Evolutionary conservation across 1,284 basidiomycete species (phyloP).

Genomic region (Ustilago bromivora): DNA sequence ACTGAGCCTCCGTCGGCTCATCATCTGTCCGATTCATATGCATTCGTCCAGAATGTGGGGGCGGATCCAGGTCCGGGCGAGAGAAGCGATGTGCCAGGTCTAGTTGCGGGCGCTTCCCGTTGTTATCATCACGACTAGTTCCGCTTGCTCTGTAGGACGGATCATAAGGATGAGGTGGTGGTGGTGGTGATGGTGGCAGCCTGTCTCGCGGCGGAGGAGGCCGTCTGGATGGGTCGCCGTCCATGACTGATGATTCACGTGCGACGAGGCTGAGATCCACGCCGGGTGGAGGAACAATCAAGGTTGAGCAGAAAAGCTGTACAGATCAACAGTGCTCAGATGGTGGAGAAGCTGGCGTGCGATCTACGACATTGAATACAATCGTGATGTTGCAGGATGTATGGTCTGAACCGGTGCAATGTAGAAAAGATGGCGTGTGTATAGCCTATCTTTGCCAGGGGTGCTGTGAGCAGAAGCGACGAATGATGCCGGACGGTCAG

Average conservation of each 20-base stretch:
- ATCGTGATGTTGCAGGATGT: background rate
- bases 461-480: background rate
- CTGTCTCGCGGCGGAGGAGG: conserved; percentile 18
- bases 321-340: background rate
- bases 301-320: too few relatives aligned
- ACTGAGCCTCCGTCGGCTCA: conserved; percentile 7
- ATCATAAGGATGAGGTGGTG: conserved; percentile 8
- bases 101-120: conserved; percentile 19
- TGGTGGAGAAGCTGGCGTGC: background rate
- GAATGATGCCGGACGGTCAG: background rate
- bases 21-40: conserved; percentile 22
- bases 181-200: conserved; percentile 1
- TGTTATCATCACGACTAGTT: conserved; percentile 16
- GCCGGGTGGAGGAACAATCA: background rate
- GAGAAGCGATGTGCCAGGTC: conserved; percentile 21
- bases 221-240: conserved; percentile 32
- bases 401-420: background rate
- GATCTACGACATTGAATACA: conserved; percentile 3
- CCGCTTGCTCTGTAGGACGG: conserved; percentile 8
- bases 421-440: conserved; percentile 34
- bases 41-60: conserved; percentile 1
- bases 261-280: background rate
- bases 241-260: conserved; percentile 15
- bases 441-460: conserved; percentile 35
- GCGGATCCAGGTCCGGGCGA: conserved; percentile 20